These are phyloP conservation scores for Tylopilus vinaceipallidus DNA, from an alignment of 768 basidiomycete genomes.

Conservation along the genomic window DNA sequence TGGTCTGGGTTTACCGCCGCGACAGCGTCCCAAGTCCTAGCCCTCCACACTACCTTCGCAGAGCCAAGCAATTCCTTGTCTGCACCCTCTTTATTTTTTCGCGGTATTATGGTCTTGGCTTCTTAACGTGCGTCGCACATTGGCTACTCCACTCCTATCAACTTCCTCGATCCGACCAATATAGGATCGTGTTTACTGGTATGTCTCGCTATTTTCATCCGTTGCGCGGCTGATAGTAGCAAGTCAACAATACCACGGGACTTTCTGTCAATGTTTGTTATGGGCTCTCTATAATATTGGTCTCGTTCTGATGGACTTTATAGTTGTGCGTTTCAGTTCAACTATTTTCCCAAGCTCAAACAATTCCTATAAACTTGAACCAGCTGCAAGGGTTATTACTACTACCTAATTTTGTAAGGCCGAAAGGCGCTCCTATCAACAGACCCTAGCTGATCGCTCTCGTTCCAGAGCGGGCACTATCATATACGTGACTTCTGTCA, in stretches of 20 bases:
- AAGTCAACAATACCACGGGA: slow-evolving; percentile 23
- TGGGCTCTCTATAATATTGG: neutral
- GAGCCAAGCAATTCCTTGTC: slow-evolving; percentile 10
- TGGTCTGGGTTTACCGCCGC: slow-evolving; percentile 15
- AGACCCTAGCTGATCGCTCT: neutral
- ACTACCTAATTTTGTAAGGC: slow-evolving; percentile 21
- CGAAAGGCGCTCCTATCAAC: neutral
- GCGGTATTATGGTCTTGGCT: slow-evolving; percentile 27
- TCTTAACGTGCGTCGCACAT: slow-evolving; percentile 11
- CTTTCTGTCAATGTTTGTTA: slow-evolving; percentile 16
- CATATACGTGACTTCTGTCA: slow-evolving; percentile 19
- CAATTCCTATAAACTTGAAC: neutral
- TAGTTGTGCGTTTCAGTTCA: slow-evolving; percentile 18
- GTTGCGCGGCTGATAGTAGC: neutral
- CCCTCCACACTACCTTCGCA: neutral
- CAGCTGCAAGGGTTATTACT: slow-evolving; percentile 25
- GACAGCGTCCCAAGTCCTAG: neutral
- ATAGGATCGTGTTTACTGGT: slow-evolving; percentile 17
- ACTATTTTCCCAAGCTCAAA: neutral
- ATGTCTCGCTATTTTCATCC: neutral
- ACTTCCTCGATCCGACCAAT: neutral
- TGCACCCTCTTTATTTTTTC: slow-evolving; percentile 19
- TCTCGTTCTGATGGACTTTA: neutral
- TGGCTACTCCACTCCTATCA: neutral
- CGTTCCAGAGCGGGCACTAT: slow-evolving; percentile 17